Conservation (phyloP, 2,329 filamentous ascomycete species). For the Blastomyces gilchristii region DNA sequence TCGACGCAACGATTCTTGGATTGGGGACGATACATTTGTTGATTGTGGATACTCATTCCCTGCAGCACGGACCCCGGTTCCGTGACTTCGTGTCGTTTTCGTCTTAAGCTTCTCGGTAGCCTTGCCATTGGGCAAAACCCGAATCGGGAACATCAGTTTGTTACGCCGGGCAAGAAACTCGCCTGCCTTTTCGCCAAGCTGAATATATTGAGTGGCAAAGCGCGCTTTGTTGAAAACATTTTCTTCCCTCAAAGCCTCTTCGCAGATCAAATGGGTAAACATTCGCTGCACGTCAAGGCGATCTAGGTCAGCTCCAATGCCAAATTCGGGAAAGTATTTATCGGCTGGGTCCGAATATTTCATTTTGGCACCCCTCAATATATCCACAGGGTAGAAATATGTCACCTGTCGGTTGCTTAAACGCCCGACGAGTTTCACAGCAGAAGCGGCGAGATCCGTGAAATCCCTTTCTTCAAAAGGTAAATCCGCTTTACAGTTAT, state of each 20-base stretch:
- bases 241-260: slow-evolving; percentile 63
- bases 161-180: slow-evolving; percentile 39
- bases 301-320: slow-evolving; percentile 58
- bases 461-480: slow-evolving; percentile 67
- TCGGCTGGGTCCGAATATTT: slow-evolving; percentile 46
- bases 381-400: slow-evolving; percentile 69
- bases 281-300: slow-evolving; percentile 71
- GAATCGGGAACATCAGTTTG: slow-evolving; percentile 45
- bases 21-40: slow-evolving; percentile 57
- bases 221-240: slow-evolving; percentile 54
- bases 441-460: slow-evolving; percentile 60
- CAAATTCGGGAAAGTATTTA: slow-evolving; percentile 49
- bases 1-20: slow-evolving; percentile 38
- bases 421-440: slow-evolving; percentile 55
- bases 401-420: slow-evolving; percentile 43
- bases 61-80: slow-evolving; percentile 26
- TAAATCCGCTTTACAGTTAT: slow-evolving; percentile 72
- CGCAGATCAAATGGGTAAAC: slow-evolving; percentile 64
- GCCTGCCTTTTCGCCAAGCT: slow-evolving; percentile 34
- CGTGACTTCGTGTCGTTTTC: slow-evolving; percentile 5
- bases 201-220: slow-evolving; percentile 62
- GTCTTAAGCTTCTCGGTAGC: slow-evolving; percentile 20
- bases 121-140: slow-evolving; percentile 36
- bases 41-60: slow-evolving; percentile 47
- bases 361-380: slow-evolving; percentile 62